Conservation (phyloP, 1,284 basidiomycete species). For the Pseudozyma sp. region DNA sequence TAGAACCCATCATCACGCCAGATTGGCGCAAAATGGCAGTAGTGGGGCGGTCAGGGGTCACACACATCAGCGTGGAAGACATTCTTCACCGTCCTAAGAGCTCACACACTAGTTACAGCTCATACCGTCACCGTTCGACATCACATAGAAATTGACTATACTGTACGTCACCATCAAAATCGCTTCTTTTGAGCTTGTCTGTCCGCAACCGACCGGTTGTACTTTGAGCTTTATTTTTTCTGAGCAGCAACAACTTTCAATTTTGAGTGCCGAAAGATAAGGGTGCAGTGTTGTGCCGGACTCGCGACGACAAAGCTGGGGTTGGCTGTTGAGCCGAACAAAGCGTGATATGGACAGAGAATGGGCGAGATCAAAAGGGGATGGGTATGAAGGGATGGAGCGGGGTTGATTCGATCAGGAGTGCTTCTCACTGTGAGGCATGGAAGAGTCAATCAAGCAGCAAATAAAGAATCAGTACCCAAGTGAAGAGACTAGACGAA, state of each 20-base stretch:
- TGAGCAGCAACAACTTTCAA: too few species aligned
- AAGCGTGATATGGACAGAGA: not conserved
- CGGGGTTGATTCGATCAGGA: not conserved
- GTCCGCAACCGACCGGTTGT: too few species aligned
- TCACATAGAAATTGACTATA: too few species aligned
- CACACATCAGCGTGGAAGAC: not conserved
- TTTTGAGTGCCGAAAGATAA: too few species aligned
- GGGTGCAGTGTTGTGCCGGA: too few species aligned
- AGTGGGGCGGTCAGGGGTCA: not conserved
- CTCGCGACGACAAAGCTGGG: not conserved
- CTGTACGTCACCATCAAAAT: too few species aligned
- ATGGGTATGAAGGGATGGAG: constrained; percentile 1
- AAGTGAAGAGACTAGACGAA: not conserved
- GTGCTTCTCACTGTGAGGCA: constrained; percentile 10
- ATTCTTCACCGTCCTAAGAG: too few species aligned
- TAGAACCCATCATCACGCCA: constrained; percentile 27
- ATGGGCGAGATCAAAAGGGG: not conserved
- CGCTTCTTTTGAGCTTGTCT: too few species aligned
- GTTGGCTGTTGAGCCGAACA: not conserved
- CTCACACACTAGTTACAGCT: too few species aligned
- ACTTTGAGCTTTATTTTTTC: too few species aligned
- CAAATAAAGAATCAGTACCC: not conserved
- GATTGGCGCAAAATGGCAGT: not conserved
- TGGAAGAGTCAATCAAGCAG: not conserved
- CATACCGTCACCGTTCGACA: too few species aligned